A percentile compares a stretch with the other conserved stretches of the same genome.
Conservation (phyloP, 2,329 filamentous ascomycete genomes). For the Hymenoscyphus fructigenus region DNA sequence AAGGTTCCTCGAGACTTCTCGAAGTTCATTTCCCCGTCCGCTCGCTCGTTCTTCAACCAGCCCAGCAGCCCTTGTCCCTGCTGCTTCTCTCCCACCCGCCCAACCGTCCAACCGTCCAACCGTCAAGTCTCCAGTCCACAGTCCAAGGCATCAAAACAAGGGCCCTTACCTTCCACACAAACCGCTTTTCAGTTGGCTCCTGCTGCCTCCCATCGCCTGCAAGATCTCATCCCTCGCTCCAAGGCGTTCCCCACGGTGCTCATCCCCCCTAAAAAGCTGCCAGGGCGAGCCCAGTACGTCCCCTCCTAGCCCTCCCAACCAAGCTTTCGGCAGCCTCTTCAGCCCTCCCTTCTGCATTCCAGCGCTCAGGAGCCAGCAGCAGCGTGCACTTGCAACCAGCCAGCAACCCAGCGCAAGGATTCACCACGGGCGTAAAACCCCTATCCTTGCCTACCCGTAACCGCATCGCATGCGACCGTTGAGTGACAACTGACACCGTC, state of each 20-base stretch:
- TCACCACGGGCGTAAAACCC: slow-evolving; percentile 21
- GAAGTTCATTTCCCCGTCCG: not conserved
- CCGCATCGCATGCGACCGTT: slow-evolving; percentile 4
- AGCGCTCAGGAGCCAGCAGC: not conserved
- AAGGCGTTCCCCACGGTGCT: not conserved
- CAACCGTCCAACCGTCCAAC: not conserved
- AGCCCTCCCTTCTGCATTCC: not conserved
- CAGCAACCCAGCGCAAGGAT: slow-evolving; percentile 23
- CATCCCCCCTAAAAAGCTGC: not conserved
- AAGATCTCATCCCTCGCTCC: slow-evolving; percentile 6
- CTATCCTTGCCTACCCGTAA: slow-evolving; percentile 30
- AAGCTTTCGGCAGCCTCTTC: slow-evolving; percentile 23
- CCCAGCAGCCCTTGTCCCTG: slow-evolving; percentile 9
- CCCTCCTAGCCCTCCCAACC: slow-evolving; percentile 14
- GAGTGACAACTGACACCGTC: not conserved
- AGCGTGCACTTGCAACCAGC: not conserved
- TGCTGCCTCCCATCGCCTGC: not conserved
- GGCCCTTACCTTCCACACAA: slow-evolving; percentile 1
- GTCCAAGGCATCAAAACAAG: not conserved
- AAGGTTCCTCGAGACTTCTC: slow-evolving; percentile 12
- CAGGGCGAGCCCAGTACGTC: not conserved
- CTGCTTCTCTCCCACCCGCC: not conserved
- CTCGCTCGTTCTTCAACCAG: not conserved
- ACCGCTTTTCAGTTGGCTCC: not conserved
- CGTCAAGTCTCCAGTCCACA: not conserved